phyloP scores from a whole-genome alignment of 768 basidiomycete species.

The Collybia sordida region DNA sequence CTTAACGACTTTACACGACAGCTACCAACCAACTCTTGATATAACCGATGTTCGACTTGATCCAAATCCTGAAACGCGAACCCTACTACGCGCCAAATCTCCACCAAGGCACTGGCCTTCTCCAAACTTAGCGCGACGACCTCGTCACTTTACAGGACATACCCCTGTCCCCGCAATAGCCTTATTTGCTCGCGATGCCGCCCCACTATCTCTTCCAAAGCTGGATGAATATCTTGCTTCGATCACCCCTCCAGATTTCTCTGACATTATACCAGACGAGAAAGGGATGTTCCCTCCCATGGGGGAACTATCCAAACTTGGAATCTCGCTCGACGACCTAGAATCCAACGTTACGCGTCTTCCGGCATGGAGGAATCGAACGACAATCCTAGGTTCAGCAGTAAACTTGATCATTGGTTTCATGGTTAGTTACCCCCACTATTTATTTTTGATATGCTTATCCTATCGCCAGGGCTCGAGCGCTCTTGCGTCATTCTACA shows the following conservation, averaged over 20 bases:
- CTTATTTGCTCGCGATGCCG: constrained; percentile 59
- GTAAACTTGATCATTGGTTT: constrained; percentile 51
- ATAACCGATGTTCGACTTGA: not conserved
- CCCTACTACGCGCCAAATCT: no score
- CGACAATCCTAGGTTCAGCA: constrained; percentile 45
- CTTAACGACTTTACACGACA: not conserved
- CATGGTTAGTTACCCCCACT: constrained; percentile 38
- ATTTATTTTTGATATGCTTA: not conserved
- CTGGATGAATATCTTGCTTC: constrained; percentile 59
- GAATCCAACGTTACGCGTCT: constrained; percentile 50
- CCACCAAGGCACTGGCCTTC: no score
- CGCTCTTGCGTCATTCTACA: constrained; percentile 65
- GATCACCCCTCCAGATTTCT: constrained; percentile 44
- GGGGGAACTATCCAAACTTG: constrained; percentile 48
- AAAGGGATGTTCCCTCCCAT: constrained; percentile 60
- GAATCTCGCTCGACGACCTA: constrained; percentile 55
- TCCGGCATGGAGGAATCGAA: constrained; percentile 57
- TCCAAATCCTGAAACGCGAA: no score
- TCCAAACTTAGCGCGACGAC: not conserved
- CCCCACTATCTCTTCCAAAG: constrained; percentile 58
- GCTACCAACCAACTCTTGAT: constrained; percentile 6
- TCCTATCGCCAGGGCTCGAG: constrained; percentile 58
- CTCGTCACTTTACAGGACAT: constrained; percentile 3
- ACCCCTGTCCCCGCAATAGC: constrained; percentile 51
- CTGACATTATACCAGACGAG: constrained; percentile 17